Evolutionary conservation across 1,139 yeast species (phyloP).

Genomic region (Eremothecium coryli): DNA sequence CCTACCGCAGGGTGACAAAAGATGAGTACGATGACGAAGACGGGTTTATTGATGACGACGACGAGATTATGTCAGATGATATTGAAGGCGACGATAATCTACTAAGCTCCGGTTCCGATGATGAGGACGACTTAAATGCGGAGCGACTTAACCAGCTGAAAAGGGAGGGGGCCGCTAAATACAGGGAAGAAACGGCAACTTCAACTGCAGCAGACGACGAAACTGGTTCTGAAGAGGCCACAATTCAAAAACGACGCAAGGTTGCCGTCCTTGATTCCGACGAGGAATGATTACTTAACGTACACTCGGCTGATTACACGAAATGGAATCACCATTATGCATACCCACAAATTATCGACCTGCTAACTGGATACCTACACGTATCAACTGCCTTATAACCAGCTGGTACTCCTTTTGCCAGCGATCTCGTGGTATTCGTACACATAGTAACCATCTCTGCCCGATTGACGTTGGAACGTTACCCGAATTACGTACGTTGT

Average conservation of each 20-base stretch:
- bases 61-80: slow-evolving; percentile 43
- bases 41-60: slow-evolving; percentile 36
- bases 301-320: too few relatives aligned
- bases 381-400: too few relatives aligned
- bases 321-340: too few relatives aligned
- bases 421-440: too few relatives aligned
- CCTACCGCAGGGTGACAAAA: slow-evolving; percentile 13
- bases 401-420: too few relatives aligned
- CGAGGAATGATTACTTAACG: slow-evolving; percentile 38
- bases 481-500: too few relatives aligned
- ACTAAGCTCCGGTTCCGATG: slow-evolving; percentile 37
- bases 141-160: slow-evolving; percentile 56
- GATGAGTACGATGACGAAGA: slow-evolving; percentile 40
- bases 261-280: slow-evolving; percentile 51
- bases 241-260: slow-evolving; percentile 37
- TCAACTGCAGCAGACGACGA: slow-evolving; percentile 20
- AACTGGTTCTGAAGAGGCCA: slow-evolving; percentile 24
- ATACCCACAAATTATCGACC: too few relatives aligned
- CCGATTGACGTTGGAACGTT: too few relatives aligned
- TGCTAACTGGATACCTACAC: too few relatives aligned
- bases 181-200: slow-evolving; percentile 29
- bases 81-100: slow-evolving; percentile 44
- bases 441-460: too few relatives aligned
- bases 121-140: slow-evolving; percentile 50
- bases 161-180: slow-evolving; percentile 45